Percentiles rank a stretch among this genome's conserved stretches.
Conservation (phyloP, 306 rosid genomes). For the Sesbania bispinosa region DNA sequence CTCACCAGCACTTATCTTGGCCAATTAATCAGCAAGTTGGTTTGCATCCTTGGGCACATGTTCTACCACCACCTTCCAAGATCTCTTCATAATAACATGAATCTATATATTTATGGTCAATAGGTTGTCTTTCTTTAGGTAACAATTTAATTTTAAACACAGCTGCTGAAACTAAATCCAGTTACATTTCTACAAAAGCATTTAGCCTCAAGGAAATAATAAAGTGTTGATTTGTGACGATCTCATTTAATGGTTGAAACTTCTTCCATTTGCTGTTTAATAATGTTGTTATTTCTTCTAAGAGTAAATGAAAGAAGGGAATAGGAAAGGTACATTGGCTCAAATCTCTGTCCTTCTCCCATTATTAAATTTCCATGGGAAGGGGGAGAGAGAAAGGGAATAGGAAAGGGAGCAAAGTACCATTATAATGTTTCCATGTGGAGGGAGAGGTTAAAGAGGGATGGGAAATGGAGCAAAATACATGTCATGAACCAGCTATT, state of each 20-base stretch:
- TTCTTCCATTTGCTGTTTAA: neutral
- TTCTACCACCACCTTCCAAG: no score
- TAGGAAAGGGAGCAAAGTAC: neutral
- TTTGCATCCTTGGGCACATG: no score
- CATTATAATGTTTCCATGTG: no score
- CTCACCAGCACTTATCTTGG: no score
- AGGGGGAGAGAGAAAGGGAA: neutral
- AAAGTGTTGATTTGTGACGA: neutral
- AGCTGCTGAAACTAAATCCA: neutral
- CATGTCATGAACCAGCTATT: neutral
- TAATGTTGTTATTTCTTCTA: neutral
- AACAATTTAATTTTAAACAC: neutral
- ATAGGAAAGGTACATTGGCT: neutral
- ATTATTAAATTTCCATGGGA: neutral
- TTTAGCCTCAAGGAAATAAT: neutral
- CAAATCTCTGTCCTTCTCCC: neutral
- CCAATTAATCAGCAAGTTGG: no score
- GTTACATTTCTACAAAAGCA: neutral
- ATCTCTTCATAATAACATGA: no score
- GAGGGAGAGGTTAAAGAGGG: no score
- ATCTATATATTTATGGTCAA: neutral
- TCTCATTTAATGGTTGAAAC: neutral
- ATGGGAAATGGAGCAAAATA: no score
- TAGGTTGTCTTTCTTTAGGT: neutral
- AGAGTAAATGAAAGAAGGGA: neutral